Evolutionary conservation across 2,329 filamentous ascomycete genomes (phyloP).

Genomic region (Claviceps cyperi): DNA sequence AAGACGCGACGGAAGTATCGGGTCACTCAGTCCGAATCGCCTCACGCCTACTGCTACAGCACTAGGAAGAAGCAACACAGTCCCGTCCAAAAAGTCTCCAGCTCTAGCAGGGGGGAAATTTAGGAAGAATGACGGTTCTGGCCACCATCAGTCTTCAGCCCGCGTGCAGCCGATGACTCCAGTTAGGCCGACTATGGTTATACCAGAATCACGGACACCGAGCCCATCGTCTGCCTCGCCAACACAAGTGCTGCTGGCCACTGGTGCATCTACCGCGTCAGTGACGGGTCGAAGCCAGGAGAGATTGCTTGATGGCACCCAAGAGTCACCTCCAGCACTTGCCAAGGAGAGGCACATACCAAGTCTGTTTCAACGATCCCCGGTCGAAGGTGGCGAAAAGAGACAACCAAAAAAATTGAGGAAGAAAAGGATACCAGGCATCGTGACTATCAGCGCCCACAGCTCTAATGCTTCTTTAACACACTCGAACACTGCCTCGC

Average conservation of each 20-base stretch:
- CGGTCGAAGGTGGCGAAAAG: constrained; percentile 43
- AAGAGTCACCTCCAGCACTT: constrained; percentile 39
- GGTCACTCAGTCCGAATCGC: constrained; percentile 48
- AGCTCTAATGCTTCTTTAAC: constrained; percentile 70
- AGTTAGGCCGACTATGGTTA: constrained; percentile 13
- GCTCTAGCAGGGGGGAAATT: constrained; percentile 55
- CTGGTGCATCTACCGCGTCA: constrained; percentile 15
- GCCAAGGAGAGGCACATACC: constrained; percentile 53
- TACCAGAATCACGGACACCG: constrained; percentile 7
- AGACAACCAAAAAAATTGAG: constrained; percentile 79
- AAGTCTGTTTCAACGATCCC: constrained; percentile 56
- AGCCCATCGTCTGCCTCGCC: constrained; percentile 16
- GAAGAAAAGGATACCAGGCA: constrained; percentile 68
- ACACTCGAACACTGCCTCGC: constrained; percentile 30
- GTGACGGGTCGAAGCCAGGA: constrained; percentile 33
- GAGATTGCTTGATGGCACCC: constrained; percentile 28
- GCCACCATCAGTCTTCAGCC: constrained; percentile 18
- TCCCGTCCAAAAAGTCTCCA: constrained; percentile 82
- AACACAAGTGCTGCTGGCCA: constrained; percentile 13
- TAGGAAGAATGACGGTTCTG: constrained; percentile 24
- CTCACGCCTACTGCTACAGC: constrained; percentile 40
- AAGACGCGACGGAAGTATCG: constrained; percentile 55
- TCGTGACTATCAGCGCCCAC: constrained; percentile 73
- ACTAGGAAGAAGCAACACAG: constrained; percentile 64
- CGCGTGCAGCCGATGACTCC: constrained; percentile 25